Conservation (phyloP, 768 basidiomycete genomes). For the Mycena amicta region DNA sequence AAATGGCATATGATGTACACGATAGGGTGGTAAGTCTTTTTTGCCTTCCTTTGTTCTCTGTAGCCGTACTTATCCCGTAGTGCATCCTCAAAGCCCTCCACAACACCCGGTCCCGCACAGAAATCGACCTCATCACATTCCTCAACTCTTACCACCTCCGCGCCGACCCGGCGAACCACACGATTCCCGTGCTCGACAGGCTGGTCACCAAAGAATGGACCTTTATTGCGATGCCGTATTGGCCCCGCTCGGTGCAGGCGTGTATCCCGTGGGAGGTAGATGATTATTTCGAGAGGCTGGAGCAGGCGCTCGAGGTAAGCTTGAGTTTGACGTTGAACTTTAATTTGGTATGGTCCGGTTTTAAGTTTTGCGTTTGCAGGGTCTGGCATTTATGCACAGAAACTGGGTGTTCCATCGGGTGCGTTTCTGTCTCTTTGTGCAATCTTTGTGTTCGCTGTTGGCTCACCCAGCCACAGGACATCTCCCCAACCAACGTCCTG, state of each 20-base stretch:
- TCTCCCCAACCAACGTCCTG: constrained; percentile 17
- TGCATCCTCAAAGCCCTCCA: constrained; percentile 20
- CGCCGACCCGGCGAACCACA: constrained; percentile 20
- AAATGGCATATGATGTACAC: constrained; percentile 23
- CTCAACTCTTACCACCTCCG: constrained; percentile 20
- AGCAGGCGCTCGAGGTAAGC: constrained; percentile 17
- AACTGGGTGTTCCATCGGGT: constrained; percentile 22
- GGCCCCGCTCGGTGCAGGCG: constrained; percentile 16
- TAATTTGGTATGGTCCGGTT: too few relatives aligned
- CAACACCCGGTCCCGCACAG: constrained; percentile 8
- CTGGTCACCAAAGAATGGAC: constrained; percentile 21
- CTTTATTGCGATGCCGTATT: constrained; percentile 23
- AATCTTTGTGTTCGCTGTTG: background rate
- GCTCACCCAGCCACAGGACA: constrained; percentile 13
- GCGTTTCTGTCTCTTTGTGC: background rate
- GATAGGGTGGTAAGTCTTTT: constrained; percentile 15
- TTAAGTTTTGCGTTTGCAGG: too few relatives aligned
- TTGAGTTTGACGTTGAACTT: too few relatives aligned
- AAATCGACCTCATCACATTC: constrained; percentile 19
- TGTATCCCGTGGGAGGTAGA: constrained; percentile 24
- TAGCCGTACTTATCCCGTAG: background rate
- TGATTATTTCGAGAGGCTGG: constrained; percentile 18
- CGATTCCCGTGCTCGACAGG: constrained; percentile 20
- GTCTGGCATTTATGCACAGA: constrained; percentile 19
- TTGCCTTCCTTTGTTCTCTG: background rate